Base-by-base conservation (phyloP, 441 rosid species). In the Adansonia grandidieri region DNA sequence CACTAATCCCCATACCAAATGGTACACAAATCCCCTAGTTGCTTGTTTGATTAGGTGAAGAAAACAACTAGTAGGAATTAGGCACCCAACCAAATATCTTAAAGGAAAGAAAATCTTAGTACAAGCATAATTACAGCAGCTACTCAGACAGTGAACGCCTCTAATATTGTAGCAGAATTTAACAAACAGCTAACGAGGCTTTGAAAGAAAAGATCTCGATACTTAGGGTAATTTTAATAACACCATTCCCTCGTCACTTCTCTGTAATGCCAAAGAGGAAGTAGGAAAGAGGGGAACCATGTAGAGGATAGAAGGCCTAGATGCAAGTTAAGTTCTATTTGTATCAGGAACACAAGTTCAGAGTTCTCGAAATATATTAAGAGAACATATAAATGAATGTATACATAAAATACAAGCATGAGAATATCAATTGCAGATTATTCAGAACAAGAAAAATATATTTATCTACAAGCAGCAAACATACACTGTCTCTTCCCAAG, bases 401-500 rank as follows among this genome's bases (percentile, higher is more conserved):
- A n/a, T 17, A 4, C 2, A 4, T 13, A 28, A 1, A 51, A 45
- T 24, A 40, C 61, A 62, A 42, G 17, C 32, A 15, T 57, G 51
- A 15, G 15, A 24, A 74, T 28, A 7, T 24, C 32, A 54, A 45
- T 50, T 45, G 63, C 37, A 48, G 58, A 77, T 53, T 15, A 51
- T 51, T 51, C 13, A 67, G 53, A 77, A 79, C 44, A 24, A 45
- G 9, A 63, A 17, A 13, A 20, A 22, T 32, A 28, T 32, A 0
- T 28, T 74, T 28, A 28, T 50, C 57, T 65, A 58, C 70, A 73
- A 56, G 71, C 42, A 80, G 83, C 71, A 77, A 83, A 76, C 95
- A 20, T 87, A 95, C 98, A 86, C 86, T 85, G 82, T 93, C 89
- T 83, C 97, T 92, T 86, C 98, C 98, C 81, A 95, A 82, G 81